These are phyloP conservation scores for Eucalyptus camaldulensis DNA, from an alignment of 345 rosid genomes.

Conservation along the genomic window DNA sequence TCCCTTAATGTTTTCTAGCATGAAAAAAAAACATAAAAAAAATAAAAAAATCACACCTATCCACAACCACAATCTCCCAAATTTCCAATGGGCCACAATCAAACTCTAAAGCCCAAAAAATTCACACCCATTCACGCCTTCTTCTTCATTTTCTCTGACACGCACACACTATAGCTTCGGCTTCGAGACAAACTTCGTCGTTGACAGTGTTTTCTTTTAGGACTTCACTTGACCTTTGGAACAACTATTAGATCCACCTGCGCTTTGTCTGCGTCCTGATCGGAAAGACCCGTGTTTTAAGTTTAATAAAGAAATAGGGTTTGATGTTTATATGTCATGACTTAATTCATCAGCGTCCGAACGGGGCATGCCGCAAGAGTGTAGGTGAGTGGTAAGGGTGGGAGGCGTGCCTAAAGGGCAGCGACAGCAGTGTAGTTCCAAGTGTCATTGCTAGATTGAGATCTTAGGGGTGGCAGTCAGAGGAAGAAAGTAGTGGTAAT, in stretches of 20 bases:
- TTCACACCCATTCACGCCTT: no score
- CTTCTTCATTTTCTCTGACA: no score
- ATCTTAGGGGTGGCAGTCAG: no score
- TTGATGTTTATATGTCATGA: accelerated
- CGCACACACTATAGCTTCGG: no score
- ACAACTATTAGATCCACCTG: background rate
- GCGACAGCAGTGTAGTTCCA: no score
- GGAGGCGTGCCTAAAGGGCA: no score
- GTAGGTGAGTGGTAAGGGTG: no score
- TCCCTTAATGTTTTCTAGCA: background rate
- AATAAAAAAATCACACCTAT: background rate
- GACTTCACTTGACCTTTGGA: background rate
- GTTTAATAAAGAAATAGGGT: background rate
- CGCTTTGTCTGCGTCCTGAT: background rate
- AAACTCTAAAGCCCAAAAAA: background rate
- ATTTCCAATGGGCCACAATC: background rate
- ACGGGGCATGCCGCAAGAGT: accelerated
- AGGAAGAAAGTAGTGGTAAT: no score
- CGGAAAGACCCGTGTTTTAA: background rate
- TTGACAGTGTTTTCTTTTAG: accelerated
- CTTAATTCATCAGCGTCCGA: accelerated
- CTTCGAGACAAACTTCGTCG: no score
- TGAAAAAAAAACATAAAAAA: background rate
- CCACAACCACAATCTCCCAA: background rate
- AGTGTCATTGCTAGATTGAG: accelerated